Evolutionary conservation across 306 rosid genomes (phyloP).

Genomic region (Rosa rugosa): DNA sequence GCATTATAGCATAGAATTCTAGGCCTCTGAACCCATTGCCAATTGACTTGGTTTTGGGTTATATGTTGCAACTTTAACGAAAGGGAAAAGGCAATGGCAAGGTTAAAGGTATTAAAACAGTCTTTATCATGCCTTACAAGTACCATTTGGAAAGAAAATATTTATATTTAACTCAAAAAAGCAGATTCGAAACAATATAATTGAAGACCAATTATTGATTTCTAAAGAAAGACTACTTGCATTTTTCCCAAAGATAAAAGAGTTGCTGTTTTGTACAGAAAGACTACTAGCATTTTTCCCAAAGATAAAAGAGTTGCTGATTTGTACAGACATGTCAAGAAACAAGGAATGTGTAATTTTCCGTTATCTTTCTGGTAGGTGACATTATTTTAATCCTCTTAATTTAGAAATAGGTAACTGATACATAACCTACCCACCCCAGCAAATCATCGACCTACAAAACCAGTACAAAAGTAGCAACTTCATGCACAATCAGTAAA

Average conservation of each 20-base stretch:
- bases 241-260: background rate
- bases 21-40: background rate
- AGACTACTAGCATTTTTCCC: too few species aligned
- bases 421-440: too few species aligned
- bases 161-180: background rate
- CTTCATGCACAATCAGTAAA: background rate
- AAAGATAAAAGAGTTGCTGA: too few species aligned
- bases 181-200: background rate
- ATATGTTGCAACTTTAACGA: background rate
- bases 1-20: background rate
- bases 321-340: too few species aligned
- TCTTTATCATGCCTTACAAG: background rate
- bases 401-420: too few species aligned
- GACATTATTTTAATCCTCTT: too few species aligned
- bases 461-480: background rate
- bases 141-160: background rate
- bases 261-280: background rate
- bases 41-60: background rate
- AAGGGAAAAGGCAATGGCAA: background rate
- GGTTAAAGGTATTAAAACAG: constrained; percentile 1
- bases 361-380: too few species aligned
- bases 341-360: too few species aligned
- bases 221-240: background rate
- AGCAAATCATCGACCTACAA: background rate
- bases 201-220: background rate